A percentile compares a stretch with the other conserved stretches of the same genome.
Evolutionary conservation across 73 alveolate genomes (phyloP).

Genomic region (Paramecium sonneborni): DNA sequence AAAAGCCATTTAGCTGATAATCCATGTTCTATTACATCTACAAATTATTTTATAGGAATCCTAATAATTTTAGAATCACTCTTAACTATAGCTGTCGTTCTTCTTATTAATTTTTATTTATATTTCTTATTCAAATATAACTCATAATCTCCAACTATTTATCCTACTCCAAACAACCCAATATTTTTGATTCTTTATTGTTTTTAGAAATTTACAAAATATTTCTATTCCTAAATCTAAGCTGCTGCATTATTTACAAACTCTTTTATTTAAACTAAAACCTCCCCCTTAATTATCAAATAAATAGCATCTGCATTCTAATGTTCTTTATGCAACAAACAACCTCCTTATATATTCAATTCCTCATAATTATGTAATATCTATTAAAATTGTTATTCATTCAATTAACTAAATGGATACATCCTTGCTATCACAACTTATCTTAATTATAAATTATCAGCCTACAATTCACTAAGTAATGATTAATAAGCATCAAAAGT

Average conservation of each 20-base stretch:
- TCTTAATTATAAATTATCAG: neutral
- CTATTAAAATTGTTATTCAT: neutral
- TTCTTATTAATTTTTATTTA: neutral
- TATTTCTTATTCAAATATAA: neutral
- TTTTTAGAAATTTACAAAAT: neutral
- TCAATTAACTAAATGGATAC: constrained; percentile 4
- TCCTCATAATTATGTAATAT: neutral
- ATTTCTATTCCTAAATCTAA: constrained; percentile 12
- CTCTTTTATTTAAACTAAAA: neutral
- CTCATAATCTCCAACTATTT: constrained; percentile 49
- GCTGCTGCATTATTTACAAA: neutral
- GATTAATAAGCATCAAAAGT: constrained; percentile 19
- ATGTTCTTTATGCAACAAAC: neutral
- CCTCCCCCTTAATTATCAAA: constrained; percentile 11
- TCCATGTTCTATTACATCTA: constrained; percentile 2
- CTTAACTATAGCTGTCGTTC: constrained; percentile 12
- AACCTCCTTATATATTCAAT: neutral
- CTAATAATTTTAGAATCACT: neutral
- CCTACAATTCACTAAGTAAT: neutral
- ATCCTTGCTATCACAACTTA: neutral
- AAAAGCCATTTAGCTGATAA: neutral
- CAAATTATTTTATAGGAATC: constrained; percentile 1
- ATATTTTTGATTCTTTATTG: neutral
- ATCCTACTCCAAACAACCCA: neutral
- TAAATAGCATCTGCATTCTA: neutral